These are phyloP conservation scores for Gigaspora rosea DNA, from an alignment of 192 early-diverging fungal genomes.

Conservation along the genomic window DNA sequence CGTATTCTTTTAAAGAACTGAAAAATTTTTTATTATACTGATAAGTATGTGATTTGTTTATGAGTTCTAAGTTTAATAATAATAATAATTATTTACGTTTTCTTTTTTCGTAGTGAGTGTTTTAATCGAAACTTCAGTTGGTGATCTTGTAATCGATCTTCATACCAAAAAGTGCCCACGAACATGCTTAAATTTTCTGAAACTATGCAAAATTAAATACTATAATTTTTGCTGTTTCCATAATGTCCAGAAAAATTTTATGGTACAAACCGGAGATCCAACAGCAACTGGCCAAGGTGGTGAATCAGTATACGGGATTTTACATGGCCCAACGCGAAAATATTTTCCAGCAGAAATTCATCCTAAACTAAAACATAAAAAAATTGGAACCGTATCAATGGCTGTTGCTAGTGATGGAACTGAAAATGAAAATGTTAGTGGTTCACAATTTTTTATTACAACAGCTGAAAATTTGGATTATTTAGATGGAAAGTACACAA, in stretches of 20 bases:
- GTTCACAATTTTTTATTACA: slow-evolving; percentile 90
- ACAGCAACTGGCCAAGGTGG: slow-evolving; percentile 72
- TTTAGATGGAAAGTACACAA: slow-evolving; percentile 78
- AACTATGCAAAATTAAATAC: slow-evolving; percentile 87
- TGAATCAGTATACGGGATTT: slow-evolving; percentile 67
- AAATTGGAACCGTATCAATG: slow-evolving; percentile 78
- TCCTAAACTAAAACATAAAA: slow-evolving; percentile 77
- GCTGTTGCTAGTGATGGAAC: slow-evolving; percentile 54
- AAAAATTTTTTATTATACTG: too few species aligned
- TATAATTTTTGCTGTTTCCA: slow-evolving; percentile 84
- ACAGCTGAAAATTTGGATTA: slow-evolving; percentile 73
- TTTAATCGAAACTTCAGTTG: slow-evolving; percentile 85
- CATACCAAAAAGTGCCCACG: slow-evolving; percentile 67
- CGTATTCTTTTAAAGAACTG: too few species aligned
- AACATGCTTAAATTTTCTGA: slow-evolving; percentile 79
- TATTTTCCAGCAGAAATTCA: slow-evolving; percentile 81
- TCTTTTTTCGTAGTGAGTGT: slow-evolving; percentile 52
- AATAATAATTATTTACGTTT: not conserved
- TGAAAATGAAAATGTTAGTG: slow-evolving; percentile 53
- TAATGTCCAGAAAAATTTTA: slow-evolving; percentile 80
- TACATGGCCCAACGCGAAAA: slow-evolving; percentile 57
- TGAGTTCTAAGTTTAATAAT: too few species aligned
- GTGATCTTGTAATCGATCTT: slow-evolving; percentile 90
- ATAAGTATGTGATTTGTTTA: too few species aligned
- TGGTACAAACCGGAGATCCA: slow-evolving; percentile 77